A percentile compares a stretch with the other conserved stretches of the same genome.
Conservation (phyloP, 371 early-diverging fungal species). For the Nematocida sp. region DNA sequence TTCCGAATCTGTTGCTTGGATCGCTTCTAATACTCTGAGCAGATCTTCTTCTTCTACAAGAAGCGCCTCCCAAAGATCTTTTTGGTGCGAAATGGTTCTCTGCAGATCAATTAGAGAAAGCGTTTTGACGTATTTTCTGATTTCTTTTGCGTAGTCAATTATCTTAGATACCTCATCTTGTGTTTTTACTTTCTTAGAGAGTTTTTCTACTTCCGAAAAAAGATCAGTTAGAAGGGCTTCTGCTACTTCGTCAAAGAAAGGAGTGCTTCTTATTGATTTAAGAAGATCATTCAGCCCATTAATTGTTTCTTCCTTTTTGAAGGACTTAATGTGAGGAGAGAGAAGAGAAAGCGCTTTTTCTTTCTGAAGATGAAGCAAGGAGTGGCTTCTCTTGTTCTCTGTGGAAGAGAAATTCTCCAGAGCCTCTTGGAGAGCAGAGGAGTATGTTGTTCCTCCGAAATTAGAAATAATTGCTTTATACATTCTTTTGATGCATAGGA, state of each 20-base stretch:
- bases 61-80: neutral
- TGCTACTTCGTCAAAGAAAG: neutral
- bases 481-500: conserved; percentile 12
- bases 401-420: neutral
- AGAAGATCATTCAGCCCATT: neutral
- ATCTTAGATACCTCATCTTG: neutral
- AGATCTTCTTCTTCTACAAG: conserved; percentile 11
- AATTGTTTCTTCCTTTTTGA: neutral
- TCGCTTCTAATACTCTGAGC: neutral
- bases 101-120: neutral
- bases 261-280: conserved; percentile 1
- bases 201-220: conserved; percentile 5
- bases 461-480: neutral
- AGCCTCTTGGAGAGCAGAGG: neutral
- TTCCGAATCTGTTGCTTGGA: neutral
- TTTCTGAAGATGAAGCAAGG: too few relatives aligned
- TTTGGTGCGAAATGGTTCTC: neutral
- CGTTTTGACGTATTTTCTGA: neutral
- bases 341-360: conserved; percentile 1
- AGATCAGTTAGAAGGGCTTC: neutral
- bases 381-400: conserved; percentile 10
- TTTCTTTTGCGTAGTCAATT: neutral
- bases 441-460: neutral
- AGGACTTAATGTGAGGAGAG: neutral
- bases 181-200: neutral